Conservation (phyloP, 345 rosid genomes). For the Boechera stricta region DNA sequence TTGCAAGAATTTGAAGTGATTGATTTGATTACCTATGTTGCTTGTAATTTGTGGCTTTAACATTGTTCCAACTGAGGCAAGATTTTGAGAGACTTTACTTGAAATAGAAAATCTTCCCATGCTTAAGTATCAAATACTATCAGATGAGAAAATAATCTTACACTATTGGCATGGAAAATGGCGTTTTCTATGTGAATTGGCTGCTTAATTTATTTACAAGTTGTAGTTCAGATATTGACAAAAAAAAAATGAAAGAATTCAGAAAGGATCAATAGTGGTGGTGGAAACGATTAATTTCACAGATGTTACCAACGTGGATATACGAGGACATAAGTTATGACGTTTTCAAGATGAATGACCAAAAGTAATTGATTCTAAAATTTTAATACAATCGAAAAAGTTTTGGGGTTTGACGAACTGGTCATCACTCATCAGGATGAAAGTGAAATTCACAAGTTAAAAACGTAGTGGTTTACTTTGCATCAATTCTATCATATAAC, state of each 20-base stretch:
- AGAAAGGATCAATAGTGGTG: not conserved
- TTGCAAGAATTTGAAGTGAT: not conserved
- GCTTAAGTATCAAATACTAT: not conserved
- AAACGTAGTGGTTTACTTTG: not conserved
- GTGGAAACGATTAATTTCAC: constrained; percentile 10
- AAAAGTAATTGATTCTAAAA: not conserved
- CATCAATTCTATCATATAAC: constrained; percentile 20
- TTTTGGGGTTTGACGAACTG: not conserved
- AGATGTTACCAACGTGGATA: not conserved
- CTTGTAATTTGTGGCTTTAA: not conserved
- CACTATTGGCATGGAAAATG: constrained; percentile 1
- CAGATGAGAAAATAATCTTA: not conserved
- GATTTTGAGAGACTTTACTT: not conserved
- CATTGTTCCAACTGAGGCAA: not conserved
- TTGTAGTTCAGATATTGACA: not conserved
- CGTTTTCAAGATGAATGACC: not conserved
- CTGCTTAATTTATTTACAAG: not conserved
- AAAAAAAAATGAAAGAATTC: not conserved
- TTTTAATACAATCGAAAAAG: too few species aligned
- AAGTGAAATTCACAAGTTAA: constrained; percentile 6
- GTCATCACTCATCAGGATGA: constrained; percentile 2
- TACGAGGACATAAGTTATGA: not conserved
- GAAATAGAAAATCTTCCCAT: not conserved
- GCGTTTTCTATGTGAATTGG: not conserved
- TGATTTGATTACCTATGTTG: not conserved